Evolutionary conservation across 2,329 filamentous ascomycete species (phyloP), one percentile per base, ranked within the genome.

Genomic region (Arachnopeziza araneosa): DNA sequence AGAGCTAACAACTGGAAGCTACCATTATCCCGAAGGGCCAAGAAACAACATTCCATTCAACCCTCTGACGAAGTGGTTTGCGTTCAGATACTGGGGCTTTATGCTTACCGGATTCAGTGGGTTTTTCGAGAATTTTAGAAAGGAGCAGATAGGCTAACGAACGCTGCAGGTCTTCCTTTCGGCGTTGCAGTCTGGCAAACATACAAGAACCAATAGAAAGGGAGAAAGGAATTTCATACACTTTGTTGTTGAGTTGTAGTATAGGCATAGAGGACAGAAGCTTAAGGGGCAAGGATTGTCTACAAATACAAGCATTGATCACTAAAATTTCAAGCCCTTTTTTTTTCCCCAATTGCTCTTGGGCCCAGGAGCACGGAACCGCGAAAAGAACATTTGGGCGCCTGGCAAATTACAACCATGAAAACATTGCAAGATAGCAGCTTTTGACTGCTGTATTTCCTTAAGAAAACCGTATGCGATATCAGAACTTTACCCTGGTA

Each of bases 1-100:
- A 19, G 17, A 17, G 17, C 36, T 44, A 44, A 44, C 36, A 44
- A 17, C 12, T 44, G 17, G 17, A 14, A 44, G 36, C 66, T 97
- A 96, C 88, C 95, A 99, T 84, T 99, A 99, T 83, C 89, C 93
- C 71, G 93, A 98, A 82, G 95, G 93, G 67, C 90, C 93, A 73
- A 89, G 91, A 79, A 88, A 84, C 82, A 98, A 97, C 85, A 79
- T 99, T 68, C 95, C 95, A 68, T 99, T 99, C 87, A 96, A 99
- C 84, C 90, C 95, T 69, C 83, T 91, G 80, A 93, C 87, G 75
- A 90, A 87, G 79, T 89, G 83, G 80, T 99, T 99, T 76, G 84
- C 80, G 68, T 64, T 91, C 70, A 83, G 88, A 78, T 99, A 89
- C 87, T 96, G 91, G 89, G 75, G 75, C 65, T 95, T 90, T 81